Percentiles rank a stretch among this genome's conserved stretches.
phyloP scores from a whole-genome alignment of 2,329 filamentous ascomycete species.

The Zasmidium angulare region DNA sequence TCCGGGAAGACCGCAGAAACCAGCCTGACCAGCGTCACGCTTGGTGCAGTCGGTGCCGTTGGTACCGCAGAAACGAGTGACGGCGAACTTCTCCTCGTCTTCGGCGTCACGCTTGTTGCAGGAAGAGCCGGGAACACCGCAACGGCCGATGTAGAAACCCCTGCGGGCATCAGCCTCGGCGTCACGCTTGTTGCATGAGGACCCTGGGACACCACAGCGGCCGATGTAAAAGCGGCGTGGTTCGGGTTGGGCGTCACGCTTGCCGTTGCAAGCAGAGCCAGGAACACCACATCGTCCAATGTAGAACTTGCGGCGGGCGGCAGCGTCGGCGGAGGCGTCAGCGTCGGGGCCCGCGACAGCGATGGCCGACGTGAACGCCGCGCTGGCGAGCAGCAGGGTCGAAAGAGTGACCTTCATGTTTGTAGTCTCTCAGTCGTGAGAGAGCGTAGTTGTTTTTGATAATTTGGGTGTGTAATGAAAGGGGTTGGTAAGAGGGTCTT shows the following conservation, averaged over 20 bases:
- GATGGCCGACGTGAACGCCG: slow-evolving; percentile 19
- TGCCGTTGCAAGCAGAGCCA: slow-evolving; percentile 45
- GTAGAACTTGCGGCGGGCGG: neutral
- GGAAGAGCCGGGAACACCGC: slow-evolving; percentile 1
- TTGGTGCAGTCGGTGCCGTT: neutral
- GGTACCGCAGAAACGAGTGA: neutral
- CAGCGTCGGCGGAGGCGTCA: slow-evolving; percentile 3
- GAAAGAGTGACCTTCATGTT: slow-evolving; percentile 28
- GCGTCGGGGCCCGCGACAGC: slow-evolving; percentile 8
- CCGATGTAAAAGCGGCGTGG: too few species aligned
- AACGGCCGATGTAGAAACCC: neutral
- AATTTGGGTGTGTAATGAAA: slow-evolving; percentile 10
- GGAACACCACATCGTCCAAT: slow-evolving; percentile 35
- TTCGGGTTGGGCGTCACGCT: slow-evolving; percentile 15
- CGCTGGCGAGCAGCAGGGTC: slow-evolving; percentile 22
- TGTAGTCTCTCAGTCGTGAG: slow-evolving; percentile 6
- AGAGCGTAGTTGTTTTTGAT: slow-evolving; percentile 6
- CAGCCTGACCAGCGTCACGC: slow-evolving; percentile 1
- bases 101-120: slow-evolving; percentile 5
- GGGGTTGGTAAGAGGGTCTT: slow-evolving; percentile 13
- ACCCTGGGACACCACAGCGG: too few species aligned
- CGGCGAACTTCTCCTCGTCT: neutral
- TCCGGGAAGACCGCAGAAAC: slow-evolving; percentile 22
- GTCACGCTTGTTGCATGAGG: too few species aligned
- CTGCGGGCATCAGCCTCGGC: too few species aligned